Evolutionary conservation across 305 asterid species (phyloP).

Genomic region (Fraxinus albicans): DNA sequence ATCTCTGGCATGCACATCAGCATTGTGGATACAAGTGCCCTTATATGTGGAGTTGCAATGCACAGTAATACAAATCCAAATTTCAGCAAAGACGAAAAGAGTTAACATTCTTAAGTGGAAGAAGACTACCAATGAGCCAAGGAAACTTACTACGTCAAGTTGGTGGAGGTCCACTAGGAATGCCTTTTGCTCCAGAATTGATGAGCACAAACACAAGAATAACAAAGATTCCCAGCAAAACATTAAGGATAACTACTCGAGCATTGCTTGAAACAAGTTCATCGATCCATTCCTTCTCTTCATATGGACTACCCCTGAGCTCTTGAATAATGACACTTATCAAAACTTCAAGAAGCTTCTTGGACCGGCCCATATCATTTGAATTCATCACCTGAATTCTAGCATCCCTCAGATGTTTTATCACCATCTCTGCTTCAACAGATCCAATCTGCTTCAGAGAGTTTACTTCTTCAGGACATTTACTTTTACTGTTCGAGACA

Average conservation of each 20-base stretch:
- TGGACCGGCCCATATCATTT: constrained; percentile 40
- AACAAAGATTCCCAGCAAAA: constrained; percentile 39
- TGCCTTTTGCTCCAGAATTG: constrained; percentile 16
- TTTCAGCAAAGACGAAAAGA: not conserved
- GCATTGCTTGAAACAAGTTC: constrained; percentile 34
- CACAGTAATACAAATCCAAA: not conserved
- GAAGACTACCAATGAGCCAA: not conserved
- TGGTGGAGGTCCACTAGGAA: constrained; percentile 29
- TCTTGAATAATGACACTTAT: constrained; percentile 40
- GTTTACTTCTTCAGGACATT: constrained; percentile 24
- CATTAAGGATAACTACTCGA: constrained; percentile 31
- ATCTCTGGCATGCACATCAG: not conserved
- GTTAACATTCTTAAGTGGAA: not conserved
- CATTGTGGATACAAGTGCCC: not conserved
- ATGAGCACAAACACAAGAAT: constrained; percentile 29
- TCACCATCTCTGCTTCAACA: constrained; percentile 51
- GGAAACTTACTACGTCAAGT: constrained; percentile 26
- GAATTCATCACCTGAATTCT: constrained; percentile 44
- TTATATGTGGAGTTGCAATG: not conserved
- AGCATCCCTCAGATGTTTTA: constrained; percentile 53
- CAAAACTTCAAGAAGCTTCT: constrained; percentile 55
- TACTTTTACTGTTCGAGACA: constrained; percentile 7
- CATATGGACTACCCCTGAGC: constrained; percentile 35
- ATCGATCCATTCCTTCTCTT: constrained; percentile 40
- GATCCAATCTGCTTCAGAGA: constrained; percentile 23